Evolutionary conservation across 768 basidiomycete species (phyloP).

Genomic region (Phanerochaete sordida): DNA sequence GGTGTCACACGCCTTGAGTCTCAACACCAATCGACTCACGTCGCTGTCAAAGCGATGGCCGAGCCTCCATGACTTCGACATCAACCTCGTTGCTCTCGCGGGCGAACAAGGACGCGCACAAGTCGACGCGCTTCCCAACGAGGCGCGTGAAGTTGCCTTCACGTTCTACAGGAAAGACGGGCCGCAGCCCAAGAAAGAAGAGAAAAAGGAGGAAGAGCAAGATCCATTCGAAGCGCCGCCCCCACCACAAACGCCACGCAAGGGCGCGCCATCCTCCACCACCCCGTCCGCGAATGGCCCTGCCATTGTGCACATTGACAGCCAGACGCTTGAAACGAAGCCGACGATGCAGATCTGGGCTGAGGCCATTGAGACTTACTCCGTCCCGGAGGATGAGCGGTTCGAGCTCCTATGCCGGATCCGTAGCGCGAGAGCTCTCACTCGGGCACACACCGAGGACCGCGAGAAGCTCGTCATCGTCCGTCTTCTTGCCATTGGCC

Average conservation of each 20-base stretch:
- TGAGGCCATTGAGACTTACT: constrained; percentile 62
- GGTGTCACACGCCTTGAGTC: constrained; percentile 77
- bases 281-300: constrained; percentile 38
- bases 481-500: constrained; percentile 83
- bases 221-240: constrained; percentile 37
- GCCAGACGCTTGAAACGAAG: constrained; percentile 55
- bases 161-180: constrained; percentile 71
- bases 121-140: constrained; percentile 61
- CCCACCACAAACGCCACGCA: constrained; percentile 41
- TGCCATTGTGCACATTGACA: constrained; percentile 58
- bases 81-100: constrained; percentile 73
- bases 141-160: constrained; percentile 77
- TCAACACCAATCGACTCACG: constrained; percentile 76
- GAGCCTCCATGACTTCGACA: constrained; percentile 73
- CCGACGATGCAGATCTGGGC: constrained; percentile 74
- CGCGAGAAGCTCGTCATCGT: constrained; percentile 79
- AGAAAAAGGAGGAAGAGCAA: constrained; percentile 21
- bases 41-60: constrained; percentile 86
- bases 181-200: constrained; percentile 17
- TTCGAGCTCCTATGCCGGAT: constrained; percentile 88
- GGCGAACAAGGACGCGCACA: constrained; percentile 47
- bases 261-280: constrained; percentile 32
- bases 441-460: constrained; percentile 51
- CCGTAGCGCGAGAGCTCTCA: constrained; percentile 70
- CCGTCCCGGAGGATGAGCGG: constrained; percentile 76